Percentiles rank a stretch among this genome's conserved stretches.
Conservation (phyloP, 352 stramenopile genomes). For the Elongisporangium anandrum region DNA sequence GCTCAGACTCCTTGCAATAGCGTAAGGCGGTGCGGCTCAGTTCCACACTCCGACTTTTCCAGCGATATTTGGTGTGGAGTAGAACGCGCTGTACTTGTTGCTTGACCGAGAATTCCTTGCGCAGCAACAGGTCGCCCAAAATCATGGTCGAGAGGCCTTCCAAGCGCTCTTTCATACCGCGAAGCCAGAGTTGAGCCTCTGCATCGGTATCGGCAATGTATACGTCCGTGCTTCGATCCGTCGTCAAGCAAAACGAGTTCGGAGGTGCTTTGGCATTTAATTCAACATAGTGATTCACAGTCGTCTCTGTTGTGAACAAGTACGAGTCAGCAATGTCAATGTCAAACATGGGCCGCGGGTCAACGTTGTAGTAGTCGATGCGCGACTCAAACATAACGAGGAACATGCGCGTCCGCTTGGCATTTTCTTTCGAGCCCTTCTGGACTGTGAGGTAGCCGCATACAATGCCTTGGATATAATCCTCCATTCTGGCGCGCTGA, state of each 20-base stretch:
- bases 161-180: slow-evolving; percentile 43
- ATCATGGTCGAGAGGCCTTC: slow-evolving; percentile 48
- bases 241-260: slow-evolving; percentile 60
- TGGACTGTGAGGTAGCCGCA: slow-evolving; percentile 66
- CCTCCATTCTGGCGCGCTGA: slow-evolving; percentile 31
- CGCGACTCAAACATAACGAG: slow-evolving; percentile 71
- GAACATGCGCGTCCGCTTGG: slow-evolving; percentile 60
- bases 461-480: slow-evolving; percentile 68
- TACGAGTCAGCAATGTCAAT: slow-evolving; percentile 50
- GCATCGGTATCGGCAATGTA: slow-evolving; percentile 48
- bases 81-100: slow-evolving; percentile 53
- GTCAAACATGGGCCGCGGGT: slow-evolving; percentile 59
- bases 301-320: slow-evolving; percentile 33
- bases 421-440: slow-evolving; percentile 33
- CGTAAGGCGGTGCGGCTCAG: slow-evolving; percentile 48
- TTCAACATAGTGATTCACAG: slow-evolving; percentile 58
- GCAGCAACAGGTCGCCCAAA: slow-evolving; percentile 37
- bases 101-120: slow-evolving; percentile 38
- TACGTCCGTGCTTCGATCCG: slow-evolving; percentile 51
- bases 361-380: slow-evolving; percentile 63
- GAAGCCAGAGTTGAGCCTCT: slow-evolving; percentile 45
- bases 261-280: slow-evolving; percentile 48
- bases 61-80: slow-evolving; percentile 66
- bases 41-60: slow-evolving; percentile 49
- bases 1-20: slow-evolving; percentile 40